A percentile compares a stretch with the other conserved stretches of the same genome.
phyloP scores from a whole-genome alignment of 306 rosid species.

The Delonix regia region DNA sequence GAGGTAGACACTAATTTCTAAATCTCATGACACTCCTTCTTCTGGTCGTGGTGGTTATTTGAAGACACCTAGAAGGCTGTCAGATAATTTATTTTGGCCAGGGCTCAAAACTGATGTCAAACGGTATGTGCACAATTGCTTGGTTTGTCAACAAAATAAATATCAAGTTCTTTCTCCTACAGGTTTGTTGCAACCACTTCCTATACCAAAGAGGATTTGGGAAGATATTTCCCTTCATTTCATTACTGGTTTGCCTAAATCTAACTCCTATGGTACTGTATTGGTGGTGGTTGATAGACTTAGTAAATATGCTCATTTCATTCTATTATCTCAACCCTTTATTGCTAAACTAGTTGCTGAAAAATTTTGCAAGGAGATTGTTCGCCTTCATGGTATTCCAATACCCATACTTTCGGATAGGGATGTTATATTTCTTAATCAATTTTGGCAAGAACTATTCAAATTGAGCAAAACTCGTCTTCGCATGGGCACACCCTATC shows the following conservation, averaged over 20 bases:
- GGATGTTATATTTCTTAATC: not conserved
- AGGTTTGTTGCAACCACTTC: too few relatives aligned
- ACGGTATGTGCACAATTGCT: not conserved
- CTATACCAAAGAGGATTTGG: too few relatives aligned
- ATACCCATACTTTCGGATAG: not conserved
- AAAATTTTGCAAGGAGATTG: not conserved
- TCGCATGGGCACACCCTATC: not conserved
- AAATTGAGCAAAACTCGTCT: not conserved
- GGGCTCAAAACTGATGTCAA: not conserved
- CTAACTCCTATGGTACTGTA: not conserved
- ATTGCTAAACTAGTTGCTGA: not conserved
- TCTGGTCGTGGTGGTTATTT: too few relatives aligned
- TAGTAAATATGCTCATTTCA: not conserved
- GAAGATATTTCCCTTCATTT: too few relatives aligned
- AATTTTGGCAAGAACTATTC: not conserved
- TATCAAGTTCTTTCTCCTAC: not conserved
- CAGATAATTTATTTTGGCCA: too few relatives aligned
- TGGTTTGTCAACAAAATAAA: not conserved
- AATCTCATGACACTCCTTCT: too few relatives aligned
- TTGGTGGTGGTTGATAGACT: not conserved
- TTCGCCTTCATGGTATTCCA: not conserved
- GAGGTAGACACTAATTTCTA: too few relatives aligned
- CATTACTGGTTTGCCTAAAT: too few relatives aligned
- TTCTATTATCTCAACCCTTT: rapidly evolving
- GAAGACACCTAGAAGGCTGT: too few relatives aligned